A percentile compares a stretch with the other conserved stretches of the same genome.
These are phyloP conservation scores for Plicaturopsis crispa DNA, from an alignment of 768 basidiomycete species.

Conservation along the genomic window DNA sequence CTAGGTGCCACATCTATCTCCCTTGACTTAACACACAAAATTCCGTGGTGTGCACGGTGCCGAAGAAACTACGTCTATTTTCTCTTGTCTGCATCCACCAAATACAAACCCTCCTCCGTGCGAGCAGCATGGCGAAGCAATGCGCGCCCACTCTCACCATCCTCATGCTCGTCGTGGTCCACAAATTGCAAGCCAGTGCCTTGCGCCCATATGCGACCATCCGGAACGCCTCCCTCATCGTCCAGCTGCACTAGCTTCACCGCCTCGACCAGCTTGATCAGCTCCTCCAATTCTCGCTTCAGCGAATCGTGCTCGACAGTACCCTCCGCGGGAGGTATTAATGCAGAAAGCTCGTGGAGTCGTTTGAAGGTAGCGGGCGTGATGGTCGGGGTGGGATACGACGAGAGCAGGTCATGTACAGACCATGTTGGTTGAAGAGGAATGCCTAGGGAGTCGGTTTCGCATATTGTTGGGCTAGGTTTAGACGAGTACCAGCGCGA, in stretches of 20 bases:
- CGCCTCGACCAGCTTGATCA: constrained; percentile 74
- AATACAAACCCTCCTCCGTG: constrained; percentile 47
- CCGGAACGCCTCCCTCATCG: constrained; percentile 21
- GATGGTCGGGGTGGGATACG: constrained; percentile 64
- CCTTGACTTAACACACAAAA: no score
- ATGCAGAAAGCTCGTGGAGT: constrained; percentile 67
- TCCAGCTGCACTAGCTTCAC: constrained; percentile 53
- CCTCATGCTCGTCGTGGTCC: constrained; percentile 12
- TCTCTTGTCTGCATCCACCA: constrained; percentile 42
- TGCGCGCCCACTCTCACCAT: constrained; percentile 27
- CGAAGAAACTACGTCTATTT: no score
- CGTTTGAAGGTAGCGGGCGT: constrained; percentile 48
- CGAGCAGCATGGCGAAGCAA: constrained; percentile 47
- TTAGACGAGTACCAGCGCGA: neutral
- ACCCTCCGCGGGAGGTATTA: constrained; percentile 55
- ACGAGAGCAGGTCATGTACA: constrained; percentile 65
- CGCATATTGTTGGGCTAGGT: constrained; percentile 7
- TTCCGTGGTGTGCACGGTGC: no score
- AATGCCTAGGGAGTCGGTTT: constrained; percentile 54
- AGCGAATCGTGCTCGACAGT: constrained; percentile 44
- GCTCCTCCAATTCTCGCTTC: constrained; percentile 57
- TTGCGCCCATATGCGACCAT: constrained; percentile 34
- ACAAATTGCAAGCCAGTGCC: constrained; percentile 25
- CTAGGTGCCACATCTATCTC: no score
- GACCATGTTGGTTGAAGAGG: constrained; percentile 74